Evolutionary conservation across 345 rosid genomes (phyloP).

Genomic region (Chamaenerion angustifolium): DNA sequence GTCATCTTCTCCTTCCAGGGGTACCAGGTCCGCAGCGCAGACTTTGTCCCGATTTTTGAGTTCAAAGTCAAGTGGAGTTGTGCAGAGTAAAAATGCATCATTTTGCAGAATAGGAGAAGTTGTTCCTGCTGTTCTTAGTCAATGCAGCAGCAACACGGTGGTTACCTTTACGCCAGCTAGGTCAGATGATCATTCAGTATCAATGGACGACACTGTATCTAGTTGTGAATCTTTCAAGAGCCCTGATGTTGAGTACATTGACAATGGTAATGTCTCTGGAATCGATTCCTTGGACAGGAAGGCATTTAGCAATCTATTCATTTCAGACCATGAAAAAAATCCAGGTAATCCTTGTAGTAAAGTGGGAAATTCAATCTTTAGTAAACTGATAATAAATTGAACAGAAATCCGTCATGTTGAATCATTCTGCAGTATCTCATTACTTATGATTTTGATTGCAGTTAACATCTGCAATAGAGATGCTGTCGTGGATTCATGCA

Average conservation of each 20-base stretch:
- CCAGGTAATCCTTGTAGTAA: conserved; percentile 20
- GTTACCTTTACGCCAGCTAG: conserved; percentile 41
- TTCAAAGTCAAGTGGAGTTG: conserved; percentile 21
- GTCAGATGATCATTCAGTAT: conserved; percentile 43
- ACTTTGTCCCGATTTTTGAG: conserved; percentile 16
- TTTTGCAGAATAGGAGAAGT: conserved; percentile 16
- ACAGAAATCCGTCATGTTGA: not conserved
- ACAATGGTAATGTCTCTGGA: conserved; percentile 26
- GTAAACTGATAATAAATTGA: not conserved
- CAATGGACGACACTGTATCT: conserved; percentile 73
- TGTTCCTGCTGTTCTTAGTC: conserved; percentile 15
- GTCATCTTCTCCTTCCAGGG: conserved; percentile 21
- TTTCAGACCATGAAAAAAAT: conserved; percentile 33
- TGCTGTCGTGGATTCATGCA: conserved; percentile 17
- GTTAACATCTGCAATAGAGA: conserved; percentile 54
- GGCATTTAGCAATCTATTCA: conserved; percentile 59
- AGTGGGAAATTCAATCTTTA: not conserved
- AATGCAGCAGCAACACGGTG: conserved; percentile 4
- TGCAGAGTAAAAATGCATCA: conserved; percentile 20
- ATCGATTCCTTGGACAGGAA: conserved; percentile 58
- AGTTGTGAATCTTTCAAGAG: conserved; percentile 73
- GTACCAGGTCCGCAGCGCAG: conserved; percentile 13
- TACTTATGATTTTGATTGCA: conserved; percentile 13
- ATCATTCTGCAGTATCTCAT: not conserved
- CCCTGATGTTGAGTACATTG: conserved; percentile 74